Base-by-base conservation (phyloP, 495 filamentous ascomycete species). In the Neurospora sublineolata region DNA sequence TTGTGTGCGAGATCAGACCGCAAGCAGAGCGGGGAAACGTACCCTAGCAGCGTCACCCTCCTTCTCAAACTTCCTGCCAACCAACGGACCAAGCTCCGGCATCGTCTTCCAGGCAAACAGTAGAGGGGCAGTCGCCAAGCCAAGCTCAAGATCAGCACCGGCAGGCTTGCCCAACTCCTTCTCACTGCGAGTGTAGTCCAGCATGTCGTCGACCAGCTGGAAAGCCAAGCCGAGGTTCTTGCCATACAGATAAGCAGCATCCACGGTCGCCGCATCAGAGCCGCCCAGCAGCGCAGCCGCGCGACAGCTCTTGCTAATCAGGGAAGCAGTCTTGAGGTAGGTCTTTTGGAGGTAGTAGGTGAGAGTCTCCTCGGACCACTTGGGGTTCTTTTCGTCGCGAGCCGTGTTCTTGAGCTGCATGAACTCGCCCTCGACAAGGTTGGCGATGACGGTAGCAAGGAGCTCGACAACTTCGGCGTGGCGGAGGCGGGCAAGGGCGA, bases 351-450 rank as follows among this genome's bases (percentile, higher is more conserved):
- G 85, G 78, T 99, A 99, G 80, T 98, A 98, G 10, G 89, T 85
- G 70, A 99, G 85, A 2, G 93, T 92, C 37, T 97, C 91, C 71
- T 96, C 91, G 2, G 90, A 93, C 85, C 91, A 98, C 16, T 85
- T 84, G 0, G 93, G 93, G 73, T 91, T 89, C 71, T 84, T 80
- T 81, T 97, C 94, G 76, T 97, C 94, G 72, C 88, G 86, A 23
- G 90, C 91, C 3, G 95, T 98, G 82, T 99, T 99, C 82, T 97
- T 94, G 70, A 99, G 84, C 83, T 99, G 95, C 94, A 98, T 98
- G 84, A 99, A 97, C 80, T 99, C 95, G 74, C 95, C 95, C 82
- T 99, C 96, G 33, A 99, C 94, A 27, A 99, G 83, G 74, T 99
- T 98, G 38, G 96, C 94, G 75, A 99, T 97, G 36, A 98, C 95